Percentiles rank a stretch among this genome's conserved stretches.
phyloP scores from a whole-genome alignment of 768 basidiomycete species.

The Phylloporus arenicola region DNA sequence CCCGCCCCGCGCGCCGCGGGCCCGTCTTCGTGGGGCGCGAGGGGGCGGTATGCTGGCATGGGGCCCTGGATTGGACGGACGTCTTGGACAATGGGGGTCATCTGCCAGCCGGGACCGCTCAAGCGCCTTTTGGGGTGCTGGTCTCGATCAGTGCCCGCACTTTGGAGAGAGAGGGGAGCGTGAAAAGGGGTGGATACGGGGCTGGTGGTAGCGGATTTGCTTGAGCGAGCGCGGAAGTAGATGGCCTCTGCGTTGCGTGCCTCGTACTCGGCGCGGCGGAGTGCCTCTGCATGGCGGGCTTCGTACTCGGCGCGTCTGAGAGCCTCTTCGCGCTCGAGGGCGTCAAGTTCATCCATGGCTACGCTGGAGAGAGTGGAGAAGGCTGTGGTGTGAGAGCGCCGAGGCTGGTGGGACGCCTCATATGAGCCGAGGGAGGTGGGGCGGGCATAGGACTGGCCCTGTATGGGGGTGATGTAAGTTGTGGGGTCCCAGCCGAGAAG shows the following conservation, averaged over 20 bases:
- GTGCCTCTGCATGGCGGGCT: conserved; percentile 63
- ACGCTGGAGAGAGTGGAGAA: conserved; percentile 67
- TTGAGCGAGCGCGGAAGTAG: conserved; percentile 35
- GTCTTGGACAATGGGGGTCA: conserved; percentile 31
- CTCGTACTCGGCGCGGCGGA: conserved; percentile 61
- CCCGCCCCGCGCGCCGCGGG: too few relatives aligned
- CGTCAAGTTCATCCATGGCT: conserved; percentile 86
- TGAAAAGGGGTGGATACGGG: conserved; percentile 47
- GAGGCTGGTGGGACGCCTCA: conserved; percentile 32
- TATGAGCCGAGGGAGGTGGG: conserved; percentile 41
- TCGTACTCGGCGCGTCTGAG: conserved; percentile 84
- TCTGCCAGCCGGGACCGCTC: conserved; percentile 54
- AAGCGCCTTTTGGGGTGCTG: conserved; percentile 36
- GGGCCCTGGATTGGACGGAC: background rate
- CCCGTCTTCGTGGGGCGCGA: conserved; percentile 47
- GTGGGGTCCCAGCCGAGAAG: conserved; percentile 23
- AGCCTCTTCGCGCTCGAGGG: conserved; percentile 83
- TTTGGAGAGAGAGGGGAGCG: conserved; percentile 17
- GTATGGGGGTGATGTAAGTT: conserved; percentile 23
- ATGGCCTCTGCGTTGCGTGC: conserved; percentile 44
- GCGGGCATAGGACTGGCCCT: conserved; percentile 57
- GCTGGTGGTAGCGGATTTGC: conserved; percentile 66
- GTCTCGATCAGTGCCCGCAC: conserved; percentile 28
- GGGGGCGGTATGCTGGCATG: conserved; percentile 26
- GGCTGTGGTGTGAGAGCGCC: conserved; percentile 35